Conservation (phyloP, 345 rosid genomes). For the Hevea brasiliensis region DNA sequence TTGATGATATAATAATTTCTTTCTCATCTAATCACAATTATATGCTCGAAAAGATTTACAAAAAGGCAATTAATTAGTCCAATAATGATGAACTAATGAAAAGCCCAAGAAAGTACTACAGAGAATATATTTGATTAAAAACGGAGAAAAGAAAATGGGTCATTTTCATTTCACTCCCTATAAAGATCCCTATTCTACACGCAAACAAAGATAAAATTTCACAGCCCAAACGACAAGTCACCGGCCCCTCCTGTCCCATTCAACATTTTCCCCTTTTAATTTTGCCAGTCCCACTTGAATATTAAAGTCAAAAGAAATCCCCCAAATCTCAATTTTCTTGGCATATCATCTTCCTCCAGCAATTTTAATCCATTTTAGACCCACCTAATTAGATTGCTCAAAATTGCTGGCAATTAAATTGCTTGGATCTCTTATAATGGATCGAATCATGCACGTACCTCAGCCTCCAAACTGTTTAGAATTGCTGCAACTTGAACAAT, state of each 20-base stretch:
- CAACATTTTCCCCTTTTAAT: not conserved
- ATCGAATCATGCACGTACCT: constrained; percentile 22
- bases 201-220: constrained; percentile 7
- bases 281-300: not conserved
- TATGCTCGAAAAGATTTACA: not conserved
- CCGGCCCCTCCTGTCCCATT: not conserved
- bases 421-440: no score
- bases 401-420: no score
- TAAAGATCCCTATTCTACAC: not conserved
- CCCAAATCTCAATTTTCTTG: not conserved
- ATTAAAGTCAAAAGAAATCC: not conserved
- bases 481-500: constrained; percentile 60
- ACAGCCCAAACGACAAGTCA: constrained; percentile 6
- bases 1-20: no score
- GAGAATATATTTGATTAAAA: not conserved
- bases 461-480: constrained; percentile 58
- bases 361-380: no score
- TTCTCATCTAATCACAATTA: not conserved
- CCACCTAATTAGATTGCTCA: no score
- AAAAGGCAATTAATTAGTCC: not conserved
- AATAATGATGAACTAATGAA: not conserved
- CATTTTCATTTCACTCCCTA: not conserved
- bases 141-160: not conserved
- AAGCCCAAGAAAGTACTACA: not conserved
- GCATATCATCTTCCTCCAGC: no score